Base-by-base conservation (phyloP, 768 basidiomycete genomes). In the Holtermannia corniformis region DNA sequence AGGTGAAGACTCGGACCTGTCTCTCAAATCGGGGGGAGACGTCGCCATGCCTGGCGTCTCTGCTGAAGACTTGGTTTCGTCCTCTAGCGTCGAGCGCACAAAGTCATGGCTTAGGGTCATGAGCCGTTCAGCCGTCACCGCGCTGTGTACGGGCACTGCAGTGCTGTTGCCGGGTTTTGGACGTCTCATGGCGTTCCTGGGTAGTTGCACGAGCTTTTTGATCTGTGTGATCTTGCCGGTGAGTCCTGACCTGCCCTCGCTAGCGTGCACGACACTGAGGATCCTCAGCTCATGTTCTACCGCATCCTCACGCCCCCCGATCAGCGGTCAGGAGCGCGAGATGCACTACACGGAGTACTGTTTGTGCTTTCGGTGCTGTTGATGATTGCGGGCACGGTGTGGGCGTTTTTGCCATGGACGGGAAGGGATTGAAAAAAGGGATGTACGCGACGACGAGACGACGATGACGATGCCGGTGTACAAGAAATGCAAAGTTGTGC, bases 171-270 rank as follows among this genome's bases (percentile, higher is more conserved):
- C 89, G 4, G 80, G 86, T 50, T 92, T 92, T 72, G 81, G 83
- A 4, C 53, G 58, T 48, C 64, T 74, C 28, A 89, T 91, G 86
- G 86, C 88, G 1, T 86, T 95, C 70, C 75, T 96, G 49, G 92
- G 92, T 2, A 83, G 87, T n/a, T 88, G 89, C 70, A 82, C 84
- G 28, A 85, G 88, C 0, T 82, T 81, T 56, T 74, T 82, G 63
- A 77, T 88, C 21, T 86, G 85, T 56, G 78, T 86, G 21, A 81
- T 87, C 54, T 81, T 84, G 10, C 91, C 89, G 3, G 75, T 92
- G 37, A 75, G 79, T 22, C 85, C 84, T 3, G 19, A 20, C 86
- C n/a, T 23, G 4, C 24, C 22, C 19, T 20, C 12, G 27, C 24
- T 14, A 7, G 21, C 24, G 40, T 48, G 32, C 19, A 27, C 11